A percentile compares a stretch with the other conserved stretches of the same genome.
Conservation (phyloP, 495 filamentous ascomycete genomes). For the Platismatia glauca region DNA sequence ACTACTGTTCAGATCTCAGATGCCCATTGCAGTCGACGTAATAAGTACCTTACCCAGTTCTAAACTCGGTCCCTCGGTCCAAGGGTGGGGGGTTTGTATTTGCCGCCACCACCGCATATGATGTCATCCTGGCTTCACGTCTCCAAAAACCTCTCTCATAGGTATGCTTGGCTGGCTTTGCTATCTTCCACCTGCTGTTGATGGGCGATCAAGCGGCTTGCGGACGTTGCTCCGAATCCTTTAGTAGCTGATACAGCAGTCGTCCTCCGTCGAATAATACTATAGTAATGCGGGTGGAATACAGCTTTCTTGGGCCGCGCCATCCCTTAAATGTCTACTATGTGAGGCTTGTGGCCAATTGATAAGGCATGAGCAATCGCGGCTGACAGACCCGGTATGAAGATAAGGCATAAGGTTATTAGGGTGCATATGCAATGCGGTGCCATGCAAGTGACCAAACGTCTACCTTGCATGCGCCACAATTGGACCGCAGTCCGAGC, state of each 20-base stretch:
- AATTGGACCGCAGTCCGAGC: conserved; percentile 1
- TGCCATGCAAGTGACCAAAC: conserved; percentile 7
- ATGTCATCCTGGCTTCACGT: no score
- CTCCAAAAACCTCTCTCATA: no score
- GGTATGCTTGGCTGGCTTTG: no score
- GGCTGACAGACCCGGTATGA: background rate
- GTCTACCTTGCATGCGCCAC: conserved; percentile 7
- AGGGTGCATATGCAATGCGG: background rate
- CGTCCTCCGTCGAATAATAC: background rate
- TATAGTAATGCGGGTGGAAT: background rate
- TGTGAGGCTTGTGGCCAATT: background rate
- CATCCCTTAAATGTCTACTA: no score
- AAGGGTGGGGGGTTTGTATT: no score
- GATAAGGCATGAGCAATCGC: background rate
- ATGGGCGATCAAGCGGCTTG: background rate
- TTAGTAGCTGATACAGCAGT: background rate
- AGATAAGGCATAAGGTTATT: background rate
- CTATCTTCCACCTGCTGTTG: background rate
- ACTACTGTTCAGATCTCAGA: no score
- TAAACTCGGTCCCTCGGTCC: no score
- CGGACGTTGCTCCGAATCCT: background rate
- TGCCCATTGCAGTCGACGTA: no score
- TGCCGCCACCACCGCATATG: no score
- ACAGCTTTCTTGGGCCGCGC: background rate
- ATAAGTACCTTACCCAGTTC: no score